These are phyloP conservation scores for Eucalyptus albens DNA, from an alignment of 345 rosid species.

Conservation along the genomic window DNA sequence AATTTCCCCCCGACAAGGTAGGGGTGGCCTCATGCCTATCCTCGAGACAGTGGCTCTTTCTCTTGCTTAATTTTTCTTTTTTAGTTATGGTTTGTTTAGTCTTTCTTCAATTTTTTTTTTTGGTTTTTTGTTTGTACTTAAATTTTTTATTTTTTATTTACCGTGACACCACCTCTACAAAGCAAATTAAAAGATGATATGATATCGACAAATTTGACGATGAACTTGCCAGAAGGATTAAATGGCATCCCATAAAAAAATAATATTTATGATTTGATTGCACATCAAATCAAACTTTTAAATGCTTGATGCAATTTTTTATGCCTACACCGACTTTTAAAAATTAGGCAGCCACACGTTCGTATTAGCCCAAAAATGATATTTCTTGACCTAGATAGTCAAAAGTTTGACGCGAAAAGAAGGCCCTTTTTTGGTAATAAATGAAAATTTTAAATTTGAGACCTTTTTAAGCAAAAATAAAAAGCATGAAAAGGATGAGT, in stretches of 20 bases:
- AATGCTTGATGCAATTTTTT: too few species aligned
- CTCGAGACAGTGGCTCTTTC: background rate
- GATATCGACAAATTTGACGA: background rate
- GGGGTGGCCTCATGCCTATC: background rate
- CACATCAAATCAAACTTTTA: background rate
- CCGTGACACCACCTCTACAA: background rate
- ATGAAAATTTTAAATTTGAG: too few species aligned
- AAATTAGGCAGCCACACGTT: background rate
- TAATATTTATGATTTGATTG: background rate
- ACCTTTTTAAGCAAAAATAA: background rate
- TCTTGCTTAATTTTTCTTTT: background rate
- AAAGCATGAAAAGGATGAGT: background rate
- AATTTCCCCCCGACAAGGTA: background rate
- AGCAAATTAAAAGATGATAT: background rate
- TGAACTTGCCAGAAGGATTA: background rate
- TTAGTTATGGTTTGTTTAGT: background rate
- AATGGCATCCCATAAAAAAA: background rate
- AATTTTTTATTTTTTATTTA: accelerated
- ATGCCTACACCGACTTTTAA: background rate
- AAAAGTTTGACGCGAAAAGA: background rate
- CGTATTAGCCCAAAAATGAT: background rate
- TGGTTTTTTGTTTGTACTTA: background rate
- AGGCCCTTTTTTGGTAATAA: background rate
- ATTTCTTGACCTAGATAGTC: background rate
- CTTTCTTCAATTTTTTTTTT: background rate